phyloP scores from a whole-genome alignment of 306 rosid genomes.

The Rubus idaeus region DNA sequence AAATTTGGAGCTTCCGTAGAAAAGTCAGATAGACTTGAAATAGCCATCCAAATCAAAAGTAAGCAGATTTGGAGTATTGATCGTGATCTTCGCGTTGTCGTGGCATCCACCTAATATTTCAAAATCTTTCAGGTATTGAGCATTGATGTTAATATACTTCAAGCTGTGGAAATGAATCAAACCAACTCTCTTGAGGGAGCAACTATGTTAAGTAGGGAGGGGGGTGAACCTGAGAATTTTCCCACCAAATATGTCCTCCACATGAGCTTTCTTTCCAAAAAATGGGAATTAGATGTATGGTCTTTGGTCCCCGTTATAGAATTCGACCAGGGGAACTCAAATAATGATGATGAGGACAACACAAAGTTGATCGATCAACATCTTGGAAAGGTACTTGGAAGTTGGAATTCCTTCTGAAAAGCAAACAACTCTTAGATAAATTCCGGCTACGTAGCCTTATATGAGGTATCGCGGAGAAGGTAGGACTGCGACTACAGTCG shows the following conservation, averaged over 20 bases:
- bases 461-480: neutral
- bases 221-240: no score
- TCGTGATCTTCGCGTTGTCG: neutral
- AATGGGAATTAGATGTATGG: neutral
- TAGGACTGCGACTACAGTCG: neutral
- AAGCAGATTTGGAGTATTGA: neutral
- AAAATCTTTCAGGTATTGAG: neutral
- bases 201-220: no score
- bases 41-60: no score
- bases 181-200: neutral
- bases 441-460: neutral
- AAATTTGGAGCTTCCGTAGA: no score
- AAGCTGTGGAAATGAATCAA: neutral
- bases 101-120: neutral
- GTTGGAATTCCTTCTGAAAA: neutral
- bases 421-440: neutral
- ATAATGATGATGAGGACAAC: neutral
- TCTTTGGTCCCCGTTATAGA: neutral
- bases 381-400: neutral
- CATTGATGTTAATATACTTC: neutral
- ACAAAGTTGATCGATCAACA: neutral
- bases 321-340: neutral
- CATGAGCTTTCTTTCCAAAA: slow-evolving; percentile 6
- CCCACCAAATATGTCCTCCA: neutral
- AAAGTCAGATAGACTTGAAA: no score